Conservation (phyloP, 306 rosid species). For the Malus orientalis region DNA sequence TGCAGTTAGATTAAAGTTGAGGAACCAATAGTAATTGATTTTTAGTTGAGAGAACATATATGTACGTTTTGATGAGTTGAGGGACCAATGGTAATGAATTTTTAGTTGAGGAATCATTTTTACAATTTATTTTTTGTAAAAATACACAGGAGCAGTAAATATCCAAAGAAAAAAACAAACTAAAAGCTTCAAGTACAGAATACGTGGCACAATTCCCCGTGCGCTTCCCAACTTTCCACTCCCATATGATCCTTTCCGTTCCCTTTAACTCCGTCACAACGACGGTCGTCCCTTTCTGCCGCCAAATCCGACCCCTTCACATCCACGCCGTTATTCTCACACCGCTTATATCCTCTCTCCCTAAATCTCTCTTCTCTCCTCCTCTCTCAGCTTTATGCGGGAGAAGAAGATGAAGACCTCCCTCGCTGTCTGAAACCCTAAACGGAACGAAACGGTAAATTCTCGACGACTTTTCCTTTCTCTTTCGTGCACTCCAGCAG, state of each 20-base stretch:
- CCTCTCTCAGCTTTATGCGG: neutral
- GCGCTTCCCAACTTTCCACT: neutral
- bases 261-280: neutral
- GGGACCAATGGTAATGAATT: too few relatives aligned
- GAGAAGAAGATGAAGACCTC: neutral
- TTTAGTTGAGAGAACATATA: too few relatives aligned
- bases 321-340: neutral
- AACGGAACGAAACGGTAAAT: neutral
- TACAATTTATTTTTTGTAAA: too few relatives aligned
- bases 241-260: neutral
- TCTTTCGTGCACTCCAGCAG: neutral
- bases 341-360: neutral
- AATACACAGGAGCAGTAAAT: too few relatives aligned
- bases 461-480: neutral
- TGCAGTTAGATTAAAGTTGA: too few relatives aligned
- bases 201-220: neutral
- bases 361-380: neutral
- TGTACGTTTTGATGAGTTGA: too few relatives aligned
- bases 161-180: too few relatives aligned
- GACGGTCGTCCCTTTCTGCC: neutral
- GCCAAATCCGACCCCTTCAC: neutral
- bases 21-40: too few relatives aligned
- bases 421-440: neutral
- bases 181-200: neutral
- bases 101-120: fast-evolving